Conservation (phyloP, 306 rosid species). For the Castanea sativa region DNA sequence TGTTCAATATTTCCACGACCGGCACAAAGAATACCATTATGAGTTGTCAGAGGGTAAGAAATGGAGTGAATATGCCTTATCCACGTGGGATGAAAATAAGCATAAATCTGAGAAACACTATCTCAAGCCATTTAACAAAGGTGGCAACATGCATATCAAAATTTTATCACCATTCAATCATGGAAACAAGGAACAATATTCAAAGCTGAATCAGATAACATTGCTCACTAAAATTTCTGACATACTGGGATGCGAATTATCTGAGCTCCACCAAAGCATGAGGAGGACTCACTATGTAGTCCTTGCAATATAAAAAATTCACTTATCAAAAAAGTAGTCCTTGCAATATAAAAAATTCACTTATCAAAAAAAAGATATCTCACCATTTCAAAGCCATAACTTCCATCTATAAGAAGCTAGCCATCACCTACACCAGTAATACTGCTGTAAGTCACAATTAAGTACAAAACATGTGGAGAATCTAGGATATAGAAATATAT, state of each 20-base stretch:
- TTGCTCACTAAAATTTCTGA: constrained; percentile 1
- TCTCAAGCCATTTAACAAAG: background rate
- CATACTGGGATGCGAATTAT: constrained; percentile 67
- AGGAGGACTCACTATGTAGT: no score
- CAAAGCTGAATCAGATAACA: background rate
- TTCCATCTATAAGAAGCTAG: constrained; percentile 93
- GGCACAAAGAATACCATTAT: no score
- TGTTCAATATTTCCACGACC: no score
- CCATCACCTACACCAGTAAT: constrained; percentile 76
- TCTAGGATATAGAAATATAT: constrained; percentile 20
- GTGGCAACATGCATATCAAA: background rate
- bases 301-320: no score
- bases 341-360: no score
- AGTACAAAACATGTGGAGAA: constrained; percentile 2
- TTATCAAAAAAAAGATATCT: constrained; percentile 13
- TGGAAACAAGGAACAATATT: background rate
- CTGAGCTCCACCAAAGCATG: constrained; percentile 69
- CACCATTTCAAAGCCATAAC: constrained; percentile 96
- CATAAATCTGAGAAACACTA: no score
- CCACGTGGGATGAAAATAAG: no score
- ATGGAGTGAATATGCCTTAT: no score
- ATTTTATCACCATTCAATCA: background rate
- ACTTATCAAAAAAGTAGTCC: no score
- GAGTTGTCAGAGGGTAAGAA: no score
- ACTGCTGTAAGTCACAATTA: constrained; percentile 19